Evolutionary conservation across 768 basidiomycete genomes (phyloP), one percentile per base, ranked within the genome.

Genomic region (Kwoniella newhampshirensis): DNA sequence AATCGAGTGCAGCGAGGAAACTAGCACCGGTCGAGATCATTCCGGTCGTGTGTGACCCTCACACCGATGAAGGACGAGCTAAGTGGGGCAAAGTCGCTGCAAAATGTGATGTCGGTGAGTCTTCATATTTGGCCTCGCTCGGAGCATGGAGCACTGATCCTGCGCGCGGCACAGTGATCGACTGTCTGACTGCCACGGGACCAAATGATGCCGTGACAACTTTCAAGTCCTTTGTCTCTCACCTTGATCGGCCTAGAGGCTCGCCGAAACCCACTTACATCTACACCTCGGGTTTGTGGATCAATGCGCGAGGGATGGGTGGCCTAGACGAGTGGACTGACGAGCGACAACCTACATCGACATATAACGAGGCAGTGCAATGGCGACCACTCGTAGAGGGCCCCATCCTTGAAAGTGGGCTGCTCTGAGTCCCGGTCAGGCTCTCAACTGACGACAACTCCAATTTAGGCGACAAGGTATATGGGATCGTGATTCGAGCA

Each of bases 401-500:
- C 17, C 43, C 53, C n/a, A 56, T 69, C 1, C 47, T 70, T 2
- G 36, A 62, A 5, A 51, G 65, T 70, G 44, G 47, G 64, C n/a
- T n/a, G n/a, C n/a, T n/a, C n/a, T n/a, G n/a, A n/a, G n/a, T n/a
- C n/a, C n/a, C n/a, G n/a, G n/a, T n/a, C n/a, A n/a, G n/a, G n/a
- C n/a, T n/a, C n/a, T n/a, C 60, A 15, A 27, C 15, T 41, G 20
- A 20, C 44, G 15, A 15, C 36, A 9, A 15, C 32, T 6, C 26
- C 5, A n/a, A 3, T 28, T 0, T 28, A 67, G 70, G 70, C 57
- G 32, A 69, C 1, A 60, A 63, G 7, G 63, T 81, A 6, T 76
- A 80, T 61, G 81, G 81, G 18, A 78, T 81, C 52, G 80, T 81
- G 54, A 74, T 82, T 36, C 80, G 81, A 15, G 79, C 80, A 0